Evolutionary conservation across 2,329 filamentous ascomycete genomes (phyloP), one percentile per base, ranked within the genome.

Genomic region (Claviceps citrina): DNA sequence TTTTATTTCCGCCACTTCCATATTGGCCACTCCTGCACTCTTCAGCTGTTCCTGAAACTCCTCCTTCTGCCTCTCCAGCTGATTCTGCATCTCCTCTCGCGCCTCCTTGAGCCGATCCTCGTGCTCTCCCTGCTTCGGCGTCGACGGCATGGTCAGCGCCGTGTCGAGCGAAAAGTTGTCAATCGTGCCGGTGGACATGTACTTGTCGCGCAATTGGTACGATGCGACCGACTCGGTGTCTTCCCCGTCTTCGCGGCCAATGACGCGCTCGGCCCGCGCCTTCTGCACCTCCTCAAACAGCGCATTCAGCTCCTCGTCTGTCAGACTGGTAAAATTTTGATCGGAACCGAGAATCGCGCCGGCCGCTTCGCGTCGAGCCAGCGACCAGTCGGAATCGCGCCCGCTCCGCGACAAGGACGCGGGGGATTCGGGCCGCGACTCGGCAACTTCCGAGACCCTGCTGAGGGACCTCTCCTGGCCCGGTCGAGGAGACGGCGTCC

Each of bases 151-250:
- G 0, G 91, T 98, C 38, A 98, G 68, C 10, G 80, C 81, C 1
- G 91, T 98, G 56, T 98, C 91, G 13, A 98, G 68, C 2, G 89
- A 96, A 53, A 95, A 91, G 55, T 93, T 95, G 61, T 98, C 91
- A 39, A 96, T 71, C 0, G 89, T 95, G 2, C 89, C 89, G 41
- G 82, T 91, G 3, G 87, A 95, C 65, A 94, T 75, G 59, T 96
- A 96, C 54, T 96, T 96, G 51, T 98, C 91, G 38, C 91, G 73
- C 24, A 87, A 69, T 2, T 85, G 81, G 54, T 87, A 95, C 0
- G 89, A 95, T 22, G 79, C 82, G 36, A 82, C 75, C 0, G 89
- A 95, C 49, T 98, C 91, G 40, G 79, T 76, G 56, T 96, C 91
- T 42, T 95, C 89, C 41, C 89, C 84, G 31, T 81, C 80, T 45